Base-by-base conservation (phyloP, 306 rosid species). In the Fragaria nilgerrensis region DNA sequence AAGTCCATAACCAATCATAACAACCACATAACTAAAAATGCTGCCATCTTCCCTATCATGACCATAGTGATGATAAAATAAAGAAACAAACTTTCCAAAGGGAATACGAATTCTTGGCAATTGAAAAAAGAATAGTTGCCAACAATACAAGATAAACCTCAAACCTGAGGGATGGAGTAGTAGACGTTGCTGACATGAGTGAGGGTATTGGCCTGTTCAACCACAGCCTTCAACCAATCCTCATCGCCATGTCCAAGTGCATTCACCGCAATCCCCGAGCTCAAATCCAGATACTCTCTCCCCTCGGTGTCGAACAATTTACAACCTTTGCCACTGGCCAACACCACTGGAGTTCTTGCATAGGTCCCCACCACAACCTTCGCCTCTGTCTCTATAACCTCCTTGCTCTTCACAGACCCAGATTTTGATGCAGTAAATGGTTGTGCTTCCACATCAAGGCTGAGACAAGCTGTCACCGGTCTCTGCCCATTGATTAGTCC, bases 101-200 rank as follows among this genome's bases (percentile, higher is more conserved):
- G 43, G 39, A 34, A 73, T 37, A 3, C 55, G 56, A 19, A 16
- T 67, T 43, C 64, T 68, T 50, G 9, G 64, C 62, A 75, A 34
- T 63, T 70, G 47, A 82, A 55, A 23, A 52, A 52, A 20, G 61
- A 55, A 9, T 20, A 55, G 27, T 55, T 3, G 13, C 5, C 5
- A 3, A n/a, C 27, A 55, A 55, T 45, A 78, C 44, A 55, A 19
- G 2, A 20, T 13, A 52, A 23, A 8, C 71, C 9, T 32, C 80
- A 13, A 59, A 93, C 99, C 97, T 92, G 97, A 70, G 99, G 97
- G 55, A 89, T 25, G 27, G 98, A 72, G 82, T 90, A 75, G 81
- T 74, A 92, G 53, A 90, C 36, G 77, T 92, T 95, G 97, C 97
- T 90, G 83, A 89, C 91, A 79, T 95, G 97, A 72, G 93, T 79